Conservation (phyloP, 495 filamentous ascomycete genomes). For the Lentithecium fluviatile region DNA sequence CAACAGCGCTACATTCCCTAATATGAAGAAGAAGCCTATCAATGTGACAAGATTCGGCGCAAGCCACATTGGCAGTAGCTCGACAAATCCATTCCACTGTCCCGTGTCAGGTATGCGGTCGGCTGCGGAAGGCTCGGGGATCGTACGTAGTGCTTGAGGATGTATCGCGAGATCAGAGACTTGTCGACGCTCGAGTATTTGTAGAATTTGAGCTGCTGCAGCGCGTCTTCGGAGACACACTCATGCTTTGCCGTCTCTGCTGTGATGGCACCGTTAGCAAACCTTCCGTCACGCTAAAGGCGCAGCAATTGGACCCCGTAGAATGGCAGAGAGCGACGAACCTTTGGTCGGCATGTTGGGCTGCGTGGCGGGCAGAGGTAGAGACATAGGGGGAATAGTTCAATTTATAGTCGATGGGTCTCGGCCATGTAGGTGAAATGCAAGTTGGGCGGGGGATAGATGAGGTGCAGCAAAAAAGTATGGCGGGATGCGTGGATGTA, state of each 20-base stretch:
- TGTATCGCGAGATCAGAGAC: constrained; percentile 88
- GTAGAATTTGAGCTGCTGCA: constrained; percentile 87
- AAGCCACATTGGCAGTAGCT: constrained; percentile 89
- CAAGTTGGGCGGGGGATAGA: neutral
- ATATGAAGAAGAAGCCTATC: constrained; percentile 89
- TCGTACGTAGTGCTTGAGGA: constrained; percentile 90
- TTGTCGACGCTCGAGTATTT: constrained; percentile 97
- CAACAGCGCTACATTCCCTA: constrained; percentile 78
- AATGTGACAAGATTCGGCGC: constrained; percentile 98
- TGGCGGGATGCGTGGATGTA: neutral
- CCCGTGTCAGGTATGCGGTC: constrained; percentile 24
- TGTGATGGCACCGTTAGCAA: constrained; percentile 8
- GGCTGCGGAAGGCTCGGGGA: constrained; percentile 7
- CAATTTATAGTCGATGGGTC: neutral
- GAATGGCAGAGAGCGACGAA: neutral
- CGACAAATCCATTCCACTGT: constrained; percentile 96
- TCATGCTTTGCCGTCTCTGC: constrained; percentile 52
- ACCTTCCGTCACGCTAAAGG: neutral
- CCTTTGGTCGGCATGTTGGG: constrained; percentile 4
- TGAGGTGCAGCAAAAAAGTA: neutral
- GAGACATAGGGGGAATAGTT: neutral
- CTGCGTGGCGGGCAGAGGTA: neutral
- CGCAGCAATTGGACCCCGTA: neutral
- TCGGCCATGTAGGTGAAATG: neutral
- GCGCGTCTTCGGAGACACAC: constrained; percentile 65